Base-by-base conservation (phyloP, 495 filamentous ascomycete species). In the Tuber borchii region DNA sequence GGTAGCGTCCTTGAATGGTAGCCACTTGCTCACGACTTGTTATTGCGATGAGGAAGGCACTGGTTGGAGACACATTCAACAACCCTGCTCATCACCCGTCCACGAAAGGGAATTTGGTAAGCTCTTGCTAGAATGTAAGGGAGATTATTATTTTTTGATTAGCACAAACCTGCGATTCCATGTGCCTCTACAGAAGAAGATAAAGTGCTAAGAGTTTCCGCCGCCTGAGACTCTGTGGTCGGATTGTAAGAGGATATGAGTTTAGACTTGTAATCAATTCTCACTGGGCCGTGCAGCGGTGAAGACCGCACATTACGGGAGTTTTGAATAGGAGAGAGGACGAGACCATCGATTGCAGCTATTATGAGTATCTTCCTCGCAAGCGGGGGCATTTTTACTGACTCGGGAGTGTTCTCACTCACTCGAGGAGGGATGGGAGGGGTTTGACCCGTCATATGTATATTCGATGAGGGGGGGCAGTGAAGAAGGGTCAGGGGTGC, bases 11-110 rank as follows among this genome's bases (percentile, higher is more conserved):
- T 73, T 89, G 89, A 71, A 97, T 90, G 75, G 93, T 89, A 1
- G 95, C 95, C 71, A 98, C 94, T 83, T 97, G 93, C 78, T 95
- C 87, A 51, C 94, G 91, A 73, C 90, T 86, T 12, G 91, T 93
- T 76, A 97, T 93, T 37, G 91, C 89, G 72, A 99, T 88, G 20
- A 99, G 89, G 85, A 93, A 97, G 74, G 90, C 91, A 71, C 87
- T 85, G 48, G 87, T 89, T 69, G 86, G 91, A 71, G 89, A 93
- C 79, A 92, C 90, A 71, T 90, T 91, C 48, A 92, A 84, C 7
- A 93, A 85, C 22, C 93, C 93, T 95, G 80, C 43, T 16, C 56
- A 34, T 1, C 56, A 34, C 12, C 26, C 26, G 17, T 65, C 56
- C 56, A 31, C 56, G 20, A 19, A 12, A 26, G 71, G 70, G 71